Evolutionary conservation across 2,329 filamentous ascomycete genomes (phyloP).

Genomic region (Pseudonectria foliicola): DNA sequence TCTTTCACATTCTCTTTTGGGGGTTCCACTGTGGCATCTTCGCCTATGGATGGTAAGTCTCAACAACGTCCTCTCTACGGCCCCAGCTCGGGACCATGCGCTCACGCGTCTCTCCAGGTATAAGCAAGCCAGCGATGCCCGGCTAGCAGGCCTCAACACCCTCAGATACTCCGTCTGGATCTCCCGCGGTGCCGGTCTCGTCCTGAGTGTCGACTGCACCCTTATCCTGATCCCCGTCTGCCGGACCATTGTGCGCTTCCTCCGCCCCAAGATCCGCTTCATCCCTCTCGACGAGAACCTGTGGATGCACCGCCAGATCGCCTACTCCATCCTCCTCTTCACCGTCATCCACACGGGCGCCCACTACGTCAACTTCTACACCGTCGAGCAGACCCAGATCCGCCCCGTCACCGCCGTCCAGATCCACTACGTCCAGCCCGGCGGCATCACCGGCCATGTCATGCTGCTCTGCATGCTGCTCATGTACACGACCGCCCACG

Average conservation of each 20-base stretch:
- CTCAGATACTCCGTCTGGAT: conserved; percentile 91
- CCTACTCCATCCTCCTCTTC: conserved; percentile 82
- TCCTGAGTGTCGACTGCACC: conserved; percentile 74
- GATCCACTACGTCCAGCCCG: conserved; percentile 85
- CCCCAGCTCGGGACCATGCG: neutral
- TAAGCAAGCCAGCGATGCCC: conserved; percentile 62
- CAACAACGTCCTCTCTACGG: too few species aligned
- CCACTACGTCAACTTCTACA: conserved; percentile 99
- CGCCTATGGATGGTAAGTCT: conserved; percentile 72
- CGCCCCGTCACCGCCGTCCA: conserved; percentile 74
- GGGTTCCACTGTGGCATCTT: conserved; percentile 72
- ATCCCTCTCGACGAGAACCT: conserved; percentile 92
- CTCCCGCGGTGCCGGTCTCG: conserved; percentile 85
- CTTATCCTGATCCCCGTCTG: conserved; percentile 93
- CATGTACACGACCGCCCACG: conserved; percentile 94
- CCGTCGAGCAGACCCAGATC: conserved; percentile 80
- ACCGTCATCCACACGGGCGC: conserved; percentile 66
- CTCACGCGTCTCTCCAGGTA: conserved; percentile 49
- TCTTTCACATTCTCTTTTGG: conserved; percentile 81
- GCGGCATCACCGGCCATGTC: conserved; percentile 89
- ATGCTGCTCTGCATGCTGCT: conserved; percentile 99
- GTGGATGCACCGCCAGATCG: conserved; percentile 94
- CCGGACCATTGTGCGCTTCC: conserved; percentile 74
- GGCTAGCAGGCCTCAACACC: conserved; percentile 70
- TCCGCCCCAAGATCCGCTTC: conserved; percentile 82